Base-by-base conservation (phyloP, 2,329 filamentous ascomycete species). In the Ascochyta koolunga region DNA sequence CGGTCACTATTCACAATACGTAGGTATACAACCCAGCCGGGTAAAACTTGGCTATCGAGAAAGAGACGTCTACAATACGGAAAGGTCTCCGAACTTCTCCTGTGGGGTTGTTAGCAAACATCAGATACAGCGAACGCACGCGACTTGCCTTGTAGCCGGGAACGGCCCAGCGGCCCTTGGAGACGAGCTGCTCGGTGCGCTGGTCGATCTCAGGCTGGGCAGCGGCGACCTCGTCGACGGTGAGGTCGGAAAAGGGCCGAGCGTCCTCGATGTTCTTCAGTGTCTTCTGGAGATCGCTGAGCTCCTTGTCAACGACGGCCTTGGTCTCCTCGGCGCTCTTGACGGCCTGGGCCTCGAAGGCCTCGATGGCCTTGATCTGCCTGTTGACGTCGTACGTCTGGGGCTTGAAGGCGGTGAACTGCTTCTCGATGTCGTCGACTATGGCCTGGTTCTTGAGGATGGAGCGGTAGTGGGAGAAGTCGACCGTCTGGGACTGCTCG, bases 71-170 rank as follows among this genome's bases (percentile, higher is more conserved):
- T 96, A 99, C 78, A 98, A 84, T 70, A 96, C 82, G 71, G 95
- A 93, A 71, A 98, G 88, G 78, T 98, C 93, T 83, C 95, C 95
- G 80, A 98, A 99, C 86, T 93, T 96, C 87, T 99, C 95, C 93
- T 98, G 72, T 66, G 72, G 40, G 65, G 58, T 61, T 51, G 76
- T 88, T 77, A 89, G 83, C 57, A 56, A n/a, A 5, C n/a, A 35
- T 21, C 16, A 19, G 15, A 33, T 1, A 2, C 36, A 4, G 9
- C 15, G 16, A 9, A 9, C 18, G 15, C 22, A 10, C 11, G 22
- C 22, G 59, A 79, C 88, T 71, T 82, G 93, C 93, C 91, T 97
- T 96, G 90, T 99, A 99, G 77, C 95, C 95, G 62, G 95, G 93
- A 75, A 96, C 93, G 82, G 88, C 86, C 95, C 95, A 99, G 87